Evolutionary conservation across 192 early-diverging fungal genomes (phyloP).

Genomic region (Coemansia sp.): DNA sequence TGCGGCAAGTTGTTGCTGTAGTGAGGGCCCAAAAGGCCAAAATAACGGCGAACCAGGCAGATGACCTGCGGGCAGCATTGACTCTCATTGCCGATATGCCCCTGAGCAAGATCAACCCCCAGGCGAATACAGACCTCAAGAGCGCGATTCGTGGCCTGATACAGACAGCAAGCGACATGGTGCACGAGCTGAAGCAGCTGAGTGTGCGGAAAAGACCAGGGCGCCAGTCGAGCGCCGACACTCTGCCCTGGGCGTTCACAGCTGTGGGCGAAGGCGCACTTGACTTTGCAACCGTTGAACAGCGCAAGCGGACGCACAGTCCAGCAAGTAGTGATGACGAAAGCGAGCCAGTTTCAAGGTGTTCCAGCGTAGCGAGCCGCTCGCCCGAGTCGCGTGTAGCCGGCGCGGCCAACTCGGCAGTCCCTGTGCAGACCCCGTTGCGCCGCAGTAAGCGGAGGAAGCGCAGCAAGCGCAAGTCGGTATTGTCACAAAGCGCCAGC

Average conservation of each 20-base stretch:
- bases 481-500: neutral
- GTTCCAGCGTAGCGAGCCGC: neutral
- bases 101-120: too few relatives aligned
- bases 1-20: neutral
- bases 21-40: too few relatives aligned
- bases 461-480: neutral
- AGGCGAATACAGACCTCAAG: neutral
- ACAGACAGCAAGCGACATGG: neutral
- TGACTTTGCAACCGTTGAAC: neutral
- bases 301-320: neutral
- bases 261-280: neutral
- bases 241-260: neutral
- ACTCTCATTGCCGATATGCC: too few relatives aligned
- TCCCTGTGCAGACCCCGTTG: neutral
- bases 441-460: neutral
- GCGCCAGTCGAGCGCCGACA: too few relatives aligned
- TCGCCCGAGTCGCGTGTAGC: neutral
- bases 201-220: too few relatives aligned
- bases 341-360: neutral
- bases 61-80: too few relatives aligned
- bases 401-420: neutral
- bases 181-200: too few relatives aligned
- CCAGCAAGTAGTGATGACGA: neutral
- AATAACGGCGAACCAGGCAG: too few relatives aligned
- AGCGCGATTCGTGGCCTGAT: neutral